Percentiles rank a stretch among this genome's conserved stretches.
Evolutionary conservation across 2,329 filamentous ascomycete genomes (phyloP).

Genomic region (Pseudopyricularia javanii): DNA sequence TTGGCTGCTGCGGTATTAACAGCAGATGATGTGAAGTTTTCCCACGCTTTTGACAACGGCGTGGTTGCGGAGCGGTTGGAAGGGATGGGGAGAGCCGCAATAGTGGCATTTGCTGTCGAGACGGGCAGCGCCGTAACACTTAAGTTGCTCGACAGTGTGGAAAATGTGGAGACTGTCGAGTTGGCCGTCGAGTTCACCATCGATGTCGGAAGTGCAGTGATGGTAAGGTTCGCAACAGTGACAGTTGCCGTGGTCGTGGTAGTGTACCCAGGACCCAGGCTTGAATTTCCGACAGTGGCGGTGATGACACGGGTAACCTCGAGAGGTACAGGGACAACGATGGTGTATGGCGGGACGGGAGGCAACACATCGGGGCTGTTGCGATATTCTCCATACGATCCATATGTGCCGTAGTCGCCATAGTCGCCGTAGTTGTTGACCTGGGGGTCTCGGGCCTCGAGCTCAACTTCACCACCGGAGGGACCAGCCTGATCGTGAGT

Average conservation of each 20-base stretch:
- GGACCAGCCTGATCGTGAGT: not conserved
- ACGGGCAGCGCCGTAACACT: not conserved
- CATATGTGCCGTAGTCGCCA: constrained; percentile 1
- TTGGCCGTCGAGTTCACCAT: not conserved
- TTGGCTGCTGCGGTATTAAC: not conserved
- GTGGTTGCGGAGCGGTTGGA: not conserved
- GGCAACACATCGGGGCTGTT: not conserved
- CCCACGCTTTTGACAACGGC: not conserved
- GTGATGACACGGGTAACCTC: not conserved
- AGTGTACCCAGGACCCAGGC: not conserved
- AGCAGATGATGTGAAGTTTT: not conserved
- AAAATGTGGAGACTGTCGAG: not conserved
- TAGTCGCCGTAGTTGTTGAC: not conserved
- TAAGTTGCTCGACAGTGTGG: not conserved
- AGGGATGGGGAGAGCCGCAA: not conserved
- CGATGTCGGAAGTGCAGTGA: not conserved
- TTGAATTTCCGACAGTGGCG: not conserved
- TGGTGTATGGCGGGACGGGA: not conserved
- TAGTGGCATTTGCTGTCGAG: not conserved
- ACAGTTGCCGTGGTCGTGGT: not conserved
- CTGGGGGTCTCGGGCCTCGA: not conserved
- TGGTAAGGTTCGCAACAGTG: constrained; percentile 1
- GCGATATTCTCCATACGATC: not conserved
- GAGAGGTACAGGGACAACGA: not conserved
- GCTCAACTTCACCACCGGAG: not conserved